These are phyloP conservation scores for Lobosporangium transversale DNA, from an alignment of 192 early-diverging fungal genomes.

Conservation along the genomic window DNA sequence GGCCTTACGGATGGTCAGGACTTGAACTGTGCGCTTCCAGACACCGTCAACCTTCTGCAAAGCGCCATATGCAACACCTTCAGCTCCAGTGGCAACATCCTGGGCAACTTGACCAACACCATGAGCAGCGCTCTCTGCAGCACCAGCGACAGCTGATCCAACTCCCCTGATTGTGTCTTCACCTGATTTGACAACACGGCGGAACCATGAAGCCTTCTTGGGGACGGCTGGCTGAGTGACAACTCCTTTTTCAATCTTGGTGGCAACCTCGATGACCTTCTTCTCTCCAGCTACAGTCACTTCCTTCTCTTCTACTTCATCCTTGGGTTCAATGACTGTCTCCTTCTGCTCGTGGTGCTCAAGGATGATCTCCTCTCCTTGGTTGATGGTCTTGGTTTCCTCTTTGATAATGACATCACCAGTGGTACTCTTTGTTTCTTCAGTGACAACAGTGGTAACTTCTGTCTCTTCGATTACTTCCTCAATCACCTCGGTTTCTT, in stretches of 20 bases:
- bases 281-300: constrained; percentile 5
- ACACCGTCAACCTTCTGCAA: constrained; percentile 21
- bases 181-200: not conserved
- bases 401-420: not conserved
- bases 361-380: too few relatives aligned
- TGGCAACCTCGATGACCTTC: not conserved
- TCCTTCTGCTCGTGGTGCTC: too few relatives aligned
- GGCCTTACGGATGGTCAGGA: constrained; percentile 19
- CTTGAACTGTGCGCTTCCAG: constrained; percentile 25
- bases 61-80: constrained; percentile 8
- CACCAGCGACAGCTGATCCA: not conserved
- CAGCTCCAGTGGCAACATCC: constrained; percentile 10
- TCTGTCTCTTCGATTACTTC: constrained; percentile 39
- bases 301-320: constrained; percentile 17
- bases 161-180: too few relatives aligned
- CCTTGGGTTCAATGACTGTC: constrained; percentile 21
- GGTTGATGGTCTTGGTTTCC: too few relatives aligned
- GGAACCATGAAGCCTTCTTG: constrained; percentile 21
- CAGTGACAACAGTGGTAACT: not conserved
- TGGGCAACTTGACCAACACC: not conserved
- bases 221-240: constrained; percentile 9
- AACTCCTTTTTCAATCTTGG: not conserved
- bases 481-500: constrained; percentile 37
- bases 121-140: too few relatives aligned
- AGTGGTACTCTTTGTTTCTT: constrained; percentile 24